Evolutionary conservation across 169 alveolate species (phyloP), one percentile per base, ranked within the genome.

Genomic region (Cryptosporidium xiaoi): DNA sequence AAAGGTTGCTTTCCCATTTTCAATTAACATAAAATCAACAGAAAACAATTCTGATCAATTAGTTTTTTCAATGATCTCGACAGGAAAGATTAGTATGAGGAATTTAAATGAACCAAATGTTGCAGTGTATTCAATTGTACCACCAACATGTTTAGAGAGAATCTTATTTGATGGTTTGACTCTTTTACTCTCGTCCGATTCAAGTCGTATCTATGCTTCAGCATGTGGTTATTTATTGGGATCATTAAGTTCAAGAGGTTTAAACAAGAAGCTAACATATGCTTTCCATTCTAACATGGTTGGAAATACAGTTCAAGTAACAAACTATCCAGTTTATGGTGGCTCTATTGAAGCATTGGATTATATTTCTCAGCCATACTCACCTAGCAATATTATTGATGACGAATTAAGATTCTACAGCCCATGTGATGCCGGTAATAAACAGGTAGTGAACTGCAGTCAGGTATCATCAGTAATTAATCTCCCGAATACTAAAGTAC

Each of bases 41-140:
- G 60, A 34, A 6, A 53, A 69, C 34, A 69, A 69, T 53, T 69
- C 83, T 51, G 67, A 51, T 34, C 83, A 69, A 69, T 34, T 69
- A 27, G 66, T 64, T 7, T 10, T 69, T 20, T 29, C 67, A 5
- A 8, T 67, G 31, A 16, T 69, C n/a, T 53, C 83, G 7, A 51
- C 83, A 0, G 66, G 66, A 29, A 69, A 69, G 51, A 51, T 69
- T 46, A 36, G 83, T 29, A 69, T 69, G 66, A 69, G 83, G n/a
- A 69, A 69, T 7, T 10, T 69, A 29, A 69, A 69, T 53, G 48
- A 40, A 40, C 31, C 83, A 51, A 48, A 69, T 31, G 83, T 51
- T 29, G 34, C 44, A 27, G 20, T 60, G 10, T 60, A 27, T 44
- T 2, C 77, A 2, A 56, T 44, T 31, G 34, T 77, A 3, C 64